Percentiles rank a stretch among this genome's conserved stretches.
These are phyloP conservation scores for Pseudogymnoascus sp. DNA, from an alignment of 2,329 filamentous ascomycete genomes.

Conservation along the genomic window DNA sequence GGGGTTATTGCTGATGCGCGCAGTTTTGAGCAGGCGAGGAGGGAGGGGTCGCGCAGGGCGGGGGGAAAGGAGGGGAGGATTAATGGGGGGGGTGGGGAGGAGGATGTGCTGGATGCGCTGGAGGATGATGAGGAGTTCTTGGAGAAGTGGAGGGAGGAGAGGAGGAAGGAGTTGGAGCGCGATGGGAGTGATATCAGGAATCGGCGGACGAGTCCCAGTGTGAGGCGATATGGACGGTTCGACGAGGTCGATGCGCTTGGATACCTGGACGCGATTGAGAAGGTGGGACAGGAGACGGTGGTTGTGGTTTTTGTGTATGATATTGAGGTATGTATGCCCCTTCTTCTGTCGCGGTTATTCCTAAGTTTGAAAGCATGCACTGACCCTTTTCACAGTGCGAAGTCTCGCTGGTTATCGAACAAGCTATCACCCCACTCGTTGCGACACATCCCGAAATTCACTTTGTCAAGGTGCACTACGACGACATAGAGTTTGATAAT, in stretches of 20 bases:
- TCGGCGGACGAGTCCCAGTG: constrained; percentile 66
- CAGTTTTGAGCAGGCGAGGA: constrained; percentile 60
- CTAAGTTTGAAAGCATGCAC: constrained; percentile 9
- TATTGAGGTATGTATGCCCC: constrained; percentile 54
- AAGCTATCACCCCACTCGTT: constrained; percentile 68
- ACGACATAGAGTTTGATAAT: constrained; percentile 89
- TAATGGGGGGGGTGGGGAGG: constrained; percentile 30
- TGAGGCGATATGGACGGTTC: constrained; percentile 68
- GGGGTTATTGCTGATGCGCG: constrained; percentile 80
- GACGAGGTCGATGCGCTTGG: constrained; percentile 81
- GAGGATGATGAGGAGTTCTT: constrained; percentile 73
- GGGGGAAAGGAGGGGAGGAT: constrained; percentile 37
- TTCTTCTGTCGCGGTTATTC: neutral
- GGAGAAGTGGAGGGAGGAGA: constrained; percentile 72
- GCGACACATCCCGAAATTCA: constrained; percentile 60
- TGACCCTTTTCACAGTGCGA: constrained; percentile 50
- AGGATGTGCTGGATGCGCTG: constrained; percentile 29
- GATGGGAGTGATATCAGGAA: constrained; percentile 50
- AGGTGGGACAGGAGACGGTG: constrained; percentile 67
- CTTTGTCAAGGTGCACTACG: constrained; percentile 85
- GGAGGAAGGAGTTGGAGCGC: constrained; percentile 67
- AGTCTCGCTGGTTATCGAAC: constrained; percentile 70
- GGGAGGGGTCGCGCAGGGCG: constrained; percentile 18
- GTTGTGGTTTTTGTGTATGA: constrained; percentile 95
- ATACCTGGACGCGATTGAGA: constrained; percentile 94